Conservation (phyloP, 768 basidiomycete genomes). For the Astraeus odoratus region DNA sequence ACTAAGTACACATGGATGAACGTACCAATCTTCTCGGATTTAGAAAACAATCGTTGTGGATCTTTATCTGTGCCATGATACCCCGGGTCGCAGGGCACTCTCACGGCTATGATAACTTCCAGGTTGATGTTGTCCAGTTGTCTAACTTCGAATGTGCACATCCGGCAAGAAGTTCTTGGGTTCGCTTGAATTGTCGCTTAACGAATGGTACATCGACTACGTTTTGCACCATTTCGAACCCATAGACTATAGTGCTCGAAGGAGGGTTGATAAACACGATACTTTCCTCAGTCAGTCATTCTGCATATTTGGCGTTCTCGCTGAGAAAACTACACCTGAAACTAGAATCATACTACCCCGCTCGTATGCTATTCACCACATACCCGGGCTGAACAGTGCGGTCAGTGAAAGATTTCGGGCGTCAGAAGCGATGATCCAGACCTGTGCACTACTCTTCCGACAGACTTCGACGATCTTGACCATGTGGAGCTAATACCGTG, state of each 20-base stretch:
- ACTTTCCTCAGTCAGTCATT: conserved; percentile 65
- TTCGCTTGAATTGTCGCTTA: conserved; percentile 44
- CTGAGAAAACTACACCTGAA: conserved; percentile 85
- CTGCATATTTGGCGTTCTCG: conserved; percentile 82
- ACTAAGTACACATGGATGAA: background rate
- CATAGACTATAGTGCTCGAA: conserved; percentile 81
- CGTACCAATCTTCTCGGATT: conserved; percentile 66
- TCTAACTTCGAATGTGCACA: conserved; percentile 24
- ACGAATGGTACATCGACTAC: background rate
- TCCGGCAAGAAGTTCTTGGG: conserved; percentile 93
- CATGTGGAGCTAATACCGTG: conserved; percentile 60
- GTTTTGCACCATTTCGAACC: conserved; percentile 81
- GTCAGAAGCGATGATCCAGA: conserved; percentile 24
- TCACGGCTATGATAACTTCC: conserved; percentile 50
- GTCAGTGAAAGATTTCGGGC: background rate
- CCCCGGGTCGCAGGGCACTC: conserved; percentile 90
- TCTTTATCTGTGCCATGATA: conserved; percentile 87
- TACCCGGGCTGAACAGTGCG: conserved; percentile 82
- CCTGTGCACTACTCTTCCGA: conserved; percentile 77
- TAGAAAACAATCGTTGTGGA: conserved; percentile 53
- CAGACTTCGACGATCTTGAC: conserved; percentile 88
- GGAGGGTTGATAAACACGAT: conserved; percentile 92
- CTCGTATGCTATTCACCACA: background rate
- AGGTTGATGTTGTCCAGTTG: conserved; percentile 6
- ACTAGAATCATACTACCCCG: background rate